A percentile compares a stretch with the other conserved stretches of the same genome.
Conservation (phyloP, 1,139 yeast genomes). For the Diutina scorzettiae region DNA sequence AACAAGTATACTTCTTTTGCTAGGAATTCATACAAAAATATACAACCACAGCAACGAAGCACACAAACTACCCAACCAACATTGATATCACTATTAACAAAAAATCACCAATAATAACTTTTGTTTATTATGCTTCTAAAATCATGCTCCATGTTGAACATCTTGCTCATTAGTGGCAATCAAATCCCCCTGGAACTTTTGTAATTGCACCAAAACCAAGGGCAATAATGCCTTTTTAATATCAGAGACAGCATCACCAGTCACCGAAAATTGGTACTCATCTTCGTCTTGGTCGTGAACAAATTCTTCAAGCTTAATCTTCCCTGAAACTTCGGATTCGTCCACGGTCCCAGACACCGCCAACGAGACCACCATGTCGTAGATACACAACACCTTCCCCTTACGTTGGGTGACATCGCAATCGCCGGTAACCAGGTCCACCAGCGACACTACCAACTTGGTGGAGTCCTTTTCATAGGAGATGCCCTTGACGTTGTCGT, state of each 20-base stretch:
- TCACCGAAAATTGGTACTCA: conserved; percentile 46
- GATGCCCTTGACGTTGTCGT: conserved; percentile 28
- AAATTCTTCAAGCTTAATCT: conserved; percentile 47
- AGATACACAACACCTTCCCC: conserved; percentile 67
- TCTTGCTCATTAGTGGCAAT: conserved; percentile 49
- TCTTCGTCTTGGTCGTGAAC: conserved; percentile 62
- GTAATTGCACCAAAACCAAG: conserved; percentile 31
- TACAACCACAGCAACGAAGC: no score
- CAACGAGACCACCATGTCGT: conserved; percentile 47
- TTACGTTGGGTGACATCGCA: conserved; percentile 76
- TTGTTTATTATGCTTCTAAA: background rate
- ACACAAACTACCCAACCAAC: no score
- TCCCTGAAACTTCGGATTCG: conserved; percentile 20
- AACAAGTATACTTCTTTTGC: no score
- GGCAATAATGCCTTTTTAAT: conserved; percentile 42
- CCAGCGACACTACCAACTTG: conserved; percentile 22
- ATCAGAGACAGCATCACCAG: conserved; percentile 23
- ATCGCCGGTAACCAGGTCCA: conserved; percentile 50
- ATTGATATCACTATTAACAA: no score
- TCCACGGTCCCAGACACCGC: conserved; percentile 22
- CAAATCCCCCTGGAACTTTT: conserved; percentile 50
- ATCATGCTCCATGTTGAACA: conserved; percentile 34
- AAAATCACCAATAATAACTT: no score
- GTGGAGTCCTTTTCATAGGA: conserved; percentile 22
- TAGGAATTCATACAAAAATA: no score